Base-by-base conservation (phyloP, 495 filamentous ascomycete genomes). In the Penicillium arizonense region DNA sequence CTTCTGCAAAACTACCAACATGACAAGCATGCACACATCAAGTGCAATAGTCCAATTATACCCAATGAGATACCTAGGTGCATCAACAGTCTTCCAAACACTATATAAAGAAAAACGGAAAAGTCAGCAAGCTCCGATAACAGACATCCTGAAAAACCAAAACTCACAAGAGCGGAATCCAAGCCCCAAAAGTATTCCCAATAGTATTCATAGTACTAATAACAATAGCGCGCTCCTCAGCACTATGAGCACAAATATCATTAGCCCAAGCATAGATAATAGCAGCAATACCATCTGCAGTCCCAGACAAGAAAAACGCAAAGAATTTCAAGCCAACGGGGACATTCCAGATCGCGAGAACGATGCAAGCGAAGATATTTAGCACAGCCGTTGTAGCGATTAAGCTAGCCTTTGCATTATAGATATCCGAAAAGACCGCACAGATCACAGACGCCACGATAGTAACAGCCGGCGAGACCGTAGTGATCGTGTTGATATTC, bases 141-240 rank as follows among this genome's bases (percentile, higher is more conserved):
- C 11, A 12, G 20, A n/a, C 12, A 14, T 13, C 33, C 1, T 23
- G 9, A 32, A 16, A 32, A 16, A 30, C 14, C 21, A 39, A 8
- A 9, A 54, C 63, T 52, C 43, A 63, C 63, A 66, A 61, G 12
- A 66, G 52, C 18, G 63, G 63, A 24, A 61, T 50, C 57, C 60
- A 66, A 23, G 63, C 57, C n/a, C 60, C 63, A 44, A 79, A 72
- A 2, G 75, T 74, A 60, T 82, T 80, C 1, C 71, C 74, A 47
- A 75, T 59, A 0, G 75, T 75, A 51, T 81, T 83, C 77, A 81
- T 80, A 7, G 71, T 65, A 34, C 73, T 73, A 35, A 78, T 70
- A 9, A 84, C 80, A 16, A 84, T 50, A 4, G 80, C 80, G 36
- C 81, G 64, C 61, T 84, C 80, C 65, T 84, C 81, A 23, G 77